Evolutionary conservation across 768 basidiomycete genomes (phyloP).

Genomic region (Peribolospora baueri): DNA sequence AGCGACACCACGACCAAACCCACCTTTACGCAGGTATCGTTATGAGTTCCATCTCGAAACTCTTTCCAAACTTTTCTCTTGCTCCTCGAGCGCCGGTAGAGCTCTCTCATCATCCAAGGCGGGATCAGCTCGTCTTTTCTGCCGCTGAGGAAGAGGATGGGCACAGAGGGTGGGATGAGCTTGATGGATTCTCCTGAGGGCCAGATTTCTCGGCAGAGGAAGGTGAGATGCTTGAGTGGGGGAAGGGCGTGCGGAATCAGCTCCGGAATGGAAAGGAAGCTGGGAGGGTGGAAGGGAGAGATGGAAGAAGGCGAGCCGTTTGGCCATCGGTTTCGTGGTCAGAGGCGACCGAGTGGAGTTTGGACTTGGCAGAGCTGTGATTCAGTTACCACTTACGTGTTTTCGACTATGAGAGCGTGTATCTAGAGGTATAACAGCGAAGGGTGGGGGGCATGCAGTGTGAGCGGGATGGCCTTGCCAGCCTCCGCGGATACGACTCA

Average conservation of each 20-base stretch:
- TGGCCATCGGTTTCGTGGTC: not conserved
- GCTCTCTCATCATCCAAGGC: conserved; percentile 43
- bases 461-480: not conserved
- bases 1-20: not conserved
- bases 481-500: conserved; percentile 14
- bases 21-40: conserved; percentile 7
- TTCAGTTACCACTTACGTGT: conserved; percentile 52
- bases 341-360: not conserved
- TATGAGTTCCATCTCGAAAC: conserved; percentile 21
- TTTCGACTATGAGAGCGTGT: conserved; percentile 61
- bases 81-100: conserved; percentile 11
- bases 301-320: not conserved
- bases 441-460: not conserved
- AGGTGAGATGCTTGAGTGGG: conserved; percentile 41
- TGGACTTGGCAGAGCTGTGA: conserved; percentile 18
- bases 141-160: conserved; percentile 65
- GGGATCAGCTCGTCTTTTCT: conserved; percentile 46
- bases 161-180: conserved; percentile 21
- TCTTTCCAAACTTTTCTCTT: conserved; percentile 17
- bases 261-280: conserved; percentile 17
- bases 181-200: conserved; percentile 44
- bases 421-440: conserved; percentile 26
- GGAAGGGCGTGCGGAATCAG: conserved; percentile 66
- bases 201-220: conserved; percentile 73
- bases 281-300: not conserved